Evolutionary conservation across 108 stramenopile species (phyloP), one percentile per base, ranked within the genome.

Genomic region (Fistulifera pelliculosa): DNA sequence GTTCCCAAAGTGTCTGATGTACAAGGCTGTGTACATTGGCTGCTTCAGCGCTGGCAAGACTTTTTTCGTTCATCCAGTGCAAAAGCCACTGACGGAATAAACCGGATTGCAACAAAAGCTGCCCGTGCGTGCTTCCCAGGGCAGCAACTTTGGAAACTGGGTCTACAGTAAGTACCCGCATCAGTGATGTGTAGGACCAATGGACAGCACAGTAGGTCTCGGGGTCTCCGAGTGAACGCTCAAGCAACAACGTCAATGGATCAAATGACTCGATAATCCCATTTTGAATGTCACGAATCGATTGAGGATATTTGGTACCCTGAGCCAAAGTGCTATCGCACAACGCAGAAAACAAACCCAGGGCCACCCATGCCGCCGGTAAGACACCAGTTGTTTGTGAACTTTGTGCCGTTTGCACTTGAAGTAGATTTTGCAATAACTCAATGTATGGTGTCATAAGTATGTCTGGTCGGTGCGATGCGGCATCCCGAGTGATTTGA

Each of bases 91-190:
- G 22, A 10, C 57, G 58, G 58, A 66, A 66, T 2, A 66, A 44
- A 31, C 65, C 65, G 1, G 65, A 58, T 31, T 58, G 50, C 50
- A 66, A 44, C 14, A 66, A 22, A 1, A 35, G 18, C 38, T 66
- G 65, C 0, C 57, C 54, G 4, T 58, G 60, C 14, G 56, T 39
- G 21, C 24, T 52, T 15, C 49, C 43, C 49, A 58, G 21, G 3
- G 41, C n/a, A 4, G 57, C 12, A 16, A 27, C 8, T 3, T 35
- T 35, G 8, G 31, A 35, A 35, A 35, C 31, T 3, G 31, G 31
- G 8, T 35, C 31, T 3, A 35, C 31, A 3, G 31, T 8, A 6
- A 35, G 31, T 8, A 8, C 31, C 3, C 31, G 31, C 31, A 35
- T 35, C 31, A 35, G 31, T 6, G 31, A 35, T 8, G 8, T 3